Percentiles rank a stretch among this genome's conserved stretches.
These are phyloP conservation scores for Amaranthus hypochondriacus DNA, from an alignment of 148 eudicot genomes.

Conservation along the genomic window DNA sequence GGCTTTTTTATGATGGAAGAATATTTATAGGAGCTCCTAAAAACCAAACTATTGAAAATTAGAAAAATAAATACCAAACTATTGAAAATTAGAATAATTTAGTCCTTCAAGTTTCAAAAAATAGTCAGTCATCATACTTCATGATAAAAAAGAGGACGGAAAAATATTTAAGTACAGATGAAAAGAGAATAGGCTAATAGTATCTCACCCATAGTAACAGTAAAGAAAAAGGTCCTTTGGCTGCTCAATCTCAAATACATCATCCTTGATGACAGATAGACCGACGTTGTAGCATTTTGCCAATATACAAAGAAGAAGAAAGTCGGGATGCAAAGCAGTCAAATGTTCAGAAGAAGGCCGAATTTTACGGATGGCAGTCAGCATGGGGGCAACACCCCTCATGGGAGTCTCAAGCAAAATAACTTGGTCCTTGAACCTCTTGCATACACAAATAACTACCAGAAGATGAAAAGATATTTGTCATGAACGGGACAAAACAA, in stretches of 20 bases:
- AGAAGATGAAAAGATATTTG: background rate
- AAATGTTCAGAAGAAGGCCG: conserved; percentile 68
- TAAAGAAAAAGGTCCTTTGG: conserved; percentile 85
- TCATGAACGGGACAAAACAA: too few species aligned
- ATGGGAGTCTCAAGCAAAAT: conserved; percentile 60
- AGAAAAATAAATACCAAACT: background rate
- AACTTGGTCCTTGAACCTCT: conserved; percentile 77
- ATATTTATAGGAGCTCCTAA: too few species aligned
- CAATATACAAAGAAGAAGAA: conserved; percentile 70
- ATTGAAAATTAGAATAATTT: too few species aligned
- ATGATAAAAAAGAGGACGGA: background rate
- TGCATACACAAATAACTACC: conserved; percentile 75
- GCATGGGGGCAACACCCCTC: conserved; percentile 76
- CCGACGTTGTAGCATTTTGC: conserved; percentile 86
- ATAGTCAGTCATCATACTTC: background rate
- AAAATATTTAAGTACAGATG: background rate
- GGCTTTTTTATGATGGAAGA: too few species aligned
- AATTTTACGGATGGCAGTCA: conserved; percentile 67
- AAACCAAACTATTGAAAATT: background rate
- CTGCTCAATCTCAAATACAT: conserved; percentile 76
- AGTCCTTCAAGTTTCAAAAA: background rate
- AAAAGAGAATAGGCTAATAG: background rate
- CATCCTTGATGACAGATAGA: conserved; percentile 59
- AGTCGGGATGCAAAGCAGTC: conserved; percentile 82
- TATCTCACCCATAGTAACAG: conserved; percentile 86